Percentiles rank a stretch among this genome's conserved stretches.
Conservation (phyloP, 208 protist genomes). For the Jaenimonas drosophilae region DNA sequence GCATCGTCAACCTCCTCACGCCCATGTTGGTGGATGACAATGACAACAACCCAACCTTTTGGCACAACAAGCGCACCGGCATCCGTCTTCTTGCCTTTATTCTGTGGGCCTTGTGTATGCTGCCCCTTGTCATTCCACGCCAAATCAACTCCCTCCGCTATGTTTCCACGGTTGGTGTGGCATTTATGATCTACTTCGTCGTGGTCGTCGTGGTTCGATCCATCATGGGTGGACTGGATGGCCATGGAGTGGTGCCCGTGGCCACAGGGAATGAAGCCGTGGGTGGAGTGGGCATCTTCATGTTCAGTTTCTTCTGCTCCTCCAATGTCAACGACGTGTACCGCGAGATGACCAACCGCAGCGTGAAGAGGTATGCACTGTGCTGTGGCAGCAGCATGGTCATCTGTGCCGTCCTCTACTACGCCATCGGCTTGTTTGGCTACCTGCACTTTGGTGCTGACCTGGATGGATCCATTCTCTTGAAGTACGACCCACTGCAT, state of each 20-base stretch:
- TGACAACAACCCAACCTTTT: too few species aligned
- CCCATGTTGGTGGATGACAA: too few species aligned
- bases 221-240: conserved; percentile 4
- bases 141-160: conserved; percentile 27
- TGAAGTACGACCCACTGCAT: conserved; percentile 14
- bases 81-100: conserved; percentile 10
- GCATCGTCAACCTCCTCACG: too few species aligned
- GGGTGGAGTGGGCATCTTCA: conserved; percentile 11
- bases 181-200: conserved; percentile 15
- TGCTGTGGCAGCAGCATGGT: conserved; percentile 9
- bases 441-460: conserved; percentile 26
- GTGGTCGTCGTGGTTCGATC: conserved; percentile 14
- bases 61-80: too few species aligned
- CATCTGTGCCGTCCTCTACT: conserved; percentile 20
- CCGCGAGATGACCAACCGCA: conserved; percentile 17
- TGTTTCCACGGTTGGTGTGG: conserved; percentile 9
- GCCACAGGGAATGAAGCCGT: conserved; percentile 9
- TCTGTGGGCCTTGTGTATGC: conserved; percentile 20
- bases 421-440: conserved; percentile 16
- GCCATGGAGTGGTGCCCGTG: conserved; percentile 5
- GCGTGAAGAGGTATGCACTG: conserved; percentile 6
- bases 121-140: conserved; percentile 16
- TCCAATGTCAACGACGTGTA: conserved; percentile 28
- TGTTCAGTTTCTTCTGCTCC: conserved; percentile 24
- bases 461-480: conserved; percentile 12